These are phyloP conservation scores for Tritrichomonas musculus DNA, from an alignment of 208 protist species.

Conservation along the genomic window DNA sequence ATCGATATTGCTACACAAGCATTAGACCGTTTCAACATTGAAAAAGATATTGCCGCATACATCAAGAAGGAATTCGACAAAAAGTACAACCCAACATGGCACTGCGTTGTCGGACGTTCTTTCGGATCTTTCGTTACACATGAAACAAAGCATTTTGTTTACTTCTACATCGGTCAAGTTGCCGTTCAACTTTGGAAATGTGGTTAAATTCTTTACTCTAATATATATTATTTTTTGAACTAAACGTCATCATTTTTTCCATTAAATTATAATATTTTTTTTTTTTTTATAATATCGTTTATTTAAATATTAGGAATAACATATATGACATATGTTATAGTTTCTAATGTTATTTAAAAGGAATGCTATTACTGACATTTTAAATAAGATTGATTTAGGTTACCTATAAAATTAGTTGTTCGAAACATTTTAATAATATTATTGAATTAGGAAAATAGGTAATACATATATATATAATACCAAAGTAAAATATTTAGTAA, in stretches of 20 bases:
- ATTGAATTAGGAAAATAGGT: too few relatives aligned
- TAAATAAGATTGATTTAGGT: too few relatives aligned
- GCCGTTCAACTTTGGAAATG: constrained; percentile 96
- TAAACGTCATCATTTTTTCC: background rate
- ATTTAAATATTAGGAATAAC: too few relatives aligned
- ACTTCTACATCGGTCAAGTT: constrained; percentile 98
- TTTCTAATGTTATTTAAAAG: too few relatives aligned
- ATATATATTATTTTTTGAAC: too few relatives aligned
- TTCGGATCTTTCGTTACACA: constrained; percentile 99
- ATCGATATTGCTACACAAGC: constrained; percentile 86
- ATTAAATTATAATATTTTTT: background rate
- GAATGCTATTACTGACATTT: too few relatives aligned
- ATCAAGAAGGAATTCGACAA: constrained; percentile 99
- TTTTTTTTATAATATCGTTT: background rate
- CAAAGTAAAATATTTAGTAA: too few relatives aligned
- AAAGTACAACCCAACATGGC: constrained; percentile 99
- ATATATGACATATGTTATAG: too few relatives aligned
- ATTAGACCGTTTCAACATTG: constrained; percentile 96
- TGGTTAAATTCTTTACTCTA: constrained; percentile 60
- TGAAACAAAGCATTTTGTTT: constrained; percentile 97
- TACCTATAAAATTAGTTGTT: too few relatives aligned
- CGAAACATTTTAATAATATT: too few relatives aligned
- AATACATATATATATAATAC: too few relatives aligned
- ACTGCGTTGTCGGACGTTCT: constrained; percentile 99
- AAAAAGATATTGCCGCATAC: constrained; percentile 99